A percentile compares a stretch with the other conserved stretches of the same genome.
These are phyloP conservation scores for Penicillium atrosanguineum DNA, from an alignment of 495 filamentous ascomycete species.

Conservation along the genomic window DNA sequence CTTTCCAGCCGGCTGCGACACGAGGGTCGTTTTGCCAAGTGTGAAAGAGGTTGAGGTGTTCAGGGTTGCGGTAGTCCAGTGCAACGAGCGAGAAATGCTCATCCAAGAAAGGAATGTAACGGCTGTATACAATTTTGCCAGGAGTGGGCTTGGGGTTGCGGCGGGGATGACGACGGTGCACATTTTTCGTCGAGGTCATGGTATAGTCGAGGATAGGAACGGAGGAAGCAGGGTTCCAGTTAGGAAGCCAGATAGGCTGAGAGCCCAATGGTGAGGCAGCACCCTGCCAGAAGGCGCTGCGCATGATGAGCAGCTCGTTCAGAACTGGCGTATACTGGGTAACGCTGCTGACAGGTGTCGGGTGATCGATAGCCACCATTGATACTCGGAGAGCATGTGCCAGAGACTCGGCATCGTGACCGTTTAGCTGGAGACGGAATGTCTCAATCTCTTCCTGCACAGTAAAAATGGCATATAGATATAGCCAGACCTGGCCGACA, in stretches of 20 bases:
- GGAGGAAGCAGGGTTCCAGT: constrained; percentile 14
- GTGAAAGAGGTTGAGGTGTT: constrained; percentile 59
- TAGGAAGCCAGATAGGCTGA: constrained; percentile 49
- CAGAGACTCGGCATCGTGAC: constrained; percentile 4
- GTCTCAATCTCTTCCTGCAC: constrained; percentile 11
- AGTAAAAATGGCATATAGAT: constrained; percentile 47
- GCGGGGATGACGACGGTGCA: constrained; percentile 51
- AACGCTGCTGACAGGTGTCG: constrained; percentile 13
- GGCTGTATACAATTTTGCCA: constrained; percentile 58
- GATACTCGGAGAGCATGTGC: constrained; percentile 11
- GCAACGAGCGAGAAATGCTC: constrained; percentile 63
- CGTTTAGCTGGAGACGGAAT: constrained; percentile 12
- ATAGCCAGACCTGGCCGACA: constrained; percentile 53
- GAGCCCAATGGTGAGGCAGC: constrained; percentile 56
- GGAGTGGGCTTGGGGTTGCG: constrained; percentile 56
- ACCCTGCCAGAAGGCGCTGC: constrained; percentile 58
- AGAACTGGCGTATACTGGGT: neutral
- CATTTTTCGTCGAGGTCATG: constrained; percentile 28
- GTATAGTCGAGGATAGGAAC: constrained; percentile 29
- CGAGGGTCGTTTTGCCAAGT: constrained; percentile 67
- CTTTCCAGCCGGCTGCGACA: constrained; percentile 64
- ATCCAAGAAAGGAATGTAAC: constrained; percentile 60
- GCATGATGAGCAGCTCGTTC: constrained; percentile 14
- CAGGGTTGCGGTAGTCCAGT: constrained; percentile 48
- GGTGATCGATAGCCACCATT: constrained; percentile 19